phyloP scores from a whole-genome alignment of 306 rosid species.

The Sicyos edulis region DNA sequence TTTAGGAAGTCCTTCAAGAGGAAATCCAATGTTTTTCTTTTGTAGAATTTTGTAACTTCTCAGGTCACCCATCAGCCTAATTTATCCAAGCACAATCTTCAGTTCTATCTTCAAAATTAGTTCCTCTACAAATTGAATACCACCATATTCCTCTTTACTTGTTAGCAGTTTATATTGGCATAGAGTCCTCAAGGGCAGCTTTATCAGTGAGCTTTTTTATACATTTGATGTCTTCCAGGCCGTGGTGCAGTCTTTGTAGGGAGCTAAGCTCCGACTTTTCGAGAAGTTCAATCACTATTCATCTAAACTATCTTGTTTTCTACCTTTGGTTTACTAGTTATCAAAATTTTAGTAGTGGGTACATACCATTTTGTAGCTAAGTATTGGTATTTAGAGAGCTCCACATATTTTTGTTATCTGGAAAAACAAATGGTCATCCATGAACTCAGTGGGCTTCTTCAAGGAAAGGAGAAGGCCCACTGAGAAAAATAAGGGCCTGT shows the following conservation, averaged over 20 bases:
- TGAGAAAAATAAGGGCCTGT: constrained; percentile 2
- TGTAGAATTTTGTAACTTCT: background rate
- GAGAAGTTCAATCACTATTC: background rate
- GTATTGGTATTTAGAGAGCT: background rate
- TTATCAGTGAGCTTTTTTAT: too few relatives aligned
- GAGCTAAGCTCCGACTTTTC: too few relatives aligned
- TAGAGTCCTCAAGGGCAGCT: too few relatives aligned
- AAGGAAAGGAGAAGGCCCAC: constrained; percentile 10
- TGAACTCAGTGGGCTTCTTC: constrained; percentile 15
- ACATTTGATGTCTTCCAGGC: too few relatives aligned
- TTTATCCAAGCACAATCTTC: background rate
- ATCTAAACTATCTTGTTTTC: background rate
- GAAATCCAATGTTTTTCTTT: background rate
- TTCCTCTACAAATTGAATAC: background rate
- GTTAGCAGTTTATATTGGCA: background rate
- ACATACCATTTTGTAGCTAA: too few relatives aligned
- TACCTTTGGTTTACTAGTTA: too few relatives aligned
- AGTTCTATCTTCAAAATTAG: background rate
- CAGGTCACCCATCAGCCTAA: background rate
- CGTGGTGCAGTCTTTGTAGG: too few relatives aligned
- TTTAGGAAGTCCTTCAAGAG: background rate
- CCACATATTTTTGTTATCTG: background rate
- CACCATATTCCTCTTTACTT: background rate
- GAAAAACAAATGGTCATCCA: background rate
- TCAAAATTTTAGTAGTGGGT: too few relatives aligned